Percentiles rank a stretch among this genome's conserved stretches.
Conservation (phyloP, 1,284 basidiomycete species). For the Vanrija sp. region DNA sequence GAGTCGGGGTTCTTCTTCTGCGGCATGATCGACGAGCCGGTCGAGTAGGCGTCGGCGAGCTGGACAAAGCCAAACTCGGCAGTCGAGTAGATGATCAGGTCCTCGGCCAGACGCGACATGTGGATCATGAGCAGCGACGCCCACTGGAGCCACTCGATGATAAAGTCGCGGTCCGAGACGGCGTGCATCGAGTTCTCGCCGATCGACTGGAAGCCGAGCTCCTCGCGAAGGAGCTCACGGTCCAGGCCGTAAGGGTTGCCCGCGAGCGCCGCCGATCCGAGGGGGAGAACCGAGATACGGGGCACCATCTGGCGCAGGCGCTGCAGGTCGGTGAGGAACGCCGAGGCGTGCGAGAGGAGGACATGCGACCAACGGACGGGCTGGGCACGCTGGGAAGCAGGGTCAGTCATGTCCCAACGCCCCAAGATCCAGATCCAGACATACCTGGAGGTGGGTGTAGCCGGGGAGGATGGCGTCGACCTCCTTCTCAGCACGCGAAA, state of each 20-base stretch:
- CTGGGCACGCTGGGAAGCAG: conserved; percentile 70
- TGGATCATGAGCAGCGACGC: conserved; percentile 87
- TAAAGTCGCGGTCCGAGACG: conserved; percentile 94
- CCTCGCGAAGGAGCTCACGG: conserved; percentile 77
- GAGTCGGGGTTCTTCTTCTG: conserved; percentile 99
- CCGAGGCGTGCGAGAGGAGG: conserved; percentile 89
- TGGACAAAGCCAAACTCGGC: conserved; percentile 95
- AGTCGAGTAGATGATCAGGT: conserved; percentile 93
- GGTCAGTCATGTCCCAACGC: neutral
- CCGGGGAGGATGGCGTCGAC: conserved; percentile 87
- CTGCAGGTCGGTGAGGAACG: conserved; percentile 81
- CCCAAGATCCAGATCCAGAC: conserved; percentile 52
- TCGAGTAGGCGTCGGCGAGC: conserved; percentile 96
- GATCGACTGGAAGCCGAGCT: conserved; percentile 77
- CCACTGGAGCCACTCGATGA: conserved; percentile 97
- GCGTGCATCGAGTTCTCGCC: conserved; percentile 93
- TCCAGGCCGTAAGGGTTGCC: conserved; percentile 94
- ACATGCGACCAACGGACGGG: conserved; percentile 98
- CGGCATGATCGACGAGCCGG: conserved; percentile 98
- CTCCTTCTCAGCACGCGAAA: conserved; percentile 86
- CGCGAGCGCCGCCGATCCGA: conserved; percentile 90
- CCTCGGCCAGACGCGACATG: conserved; percentile 90
- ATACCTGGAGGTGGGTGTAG: conserved; percentile 85
- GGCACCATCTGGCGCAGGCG: conserved; percentile 77
- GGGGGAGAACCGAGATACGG: conserved; percentile 84